Evolutionary conservation across 108 stramenopile species (phyloP), one percentile per base, ranked within the genome.

Genomic region (Nannochloropsis gaditana): DNA sequence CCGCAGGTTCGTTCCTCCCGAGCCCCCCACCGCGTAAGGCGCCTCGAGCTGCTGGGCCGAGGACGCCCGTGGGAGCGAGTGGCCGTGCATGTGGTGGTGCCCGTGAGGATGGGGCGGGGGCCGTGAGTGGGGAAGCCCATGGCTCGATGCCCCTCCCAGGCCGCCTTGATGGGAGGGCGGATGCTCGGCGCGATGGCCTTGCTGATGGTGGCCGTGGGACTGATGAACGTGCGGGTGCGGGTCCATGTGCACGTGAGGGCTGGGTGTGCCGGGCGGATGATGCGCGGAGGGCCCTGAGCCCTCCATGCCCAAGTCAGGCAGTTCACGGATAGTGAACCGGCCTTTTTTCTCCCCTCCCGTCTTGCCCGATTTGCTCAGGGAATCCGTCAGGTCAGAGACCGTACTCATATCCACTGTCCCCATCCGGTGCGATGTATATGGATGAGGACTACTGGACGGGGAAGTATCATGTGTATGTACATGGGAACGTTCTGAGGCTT

Each of bases 331-430:
- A n/a, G 59, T 73, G 59, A 73, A 73, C 19, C 59, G 59, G 4
- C 59, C 59, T 73, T 73, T 73, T n/a, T 73, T 73, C n/a, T 73
- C 59, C 59, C 59, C 59, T n/a, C 59, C 59, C 59, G n/a, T 73
- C 59, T 73, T 73, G 59, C 59, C n/a, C 59, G 59, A 73, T n/a
- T 73, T 73, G 4, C 59, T n/a, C 59, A 73, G 59, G n/a, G 59
- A 73, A 73, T 73, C 59, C 59, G 59, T 73, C n/a, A 73, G n/a
- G n/a, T 73, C 59, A n/a, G 59, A 73, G 59, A 73, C 59, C 15
- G 59, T 73, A n/a, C 59, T 73, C 59, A 73, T 73, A n/a, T 73
- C 59, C 59, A 73, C 59, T 2, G 59, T 73, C 4, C 59, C 59
- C 59, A 73, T 73, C 19, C 59, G 59, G 5, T 73, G 59, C 59